phyloP scores from a whole-genome alignment of 805 yeast species.

The Yamadazyma endophytica region DNA sequence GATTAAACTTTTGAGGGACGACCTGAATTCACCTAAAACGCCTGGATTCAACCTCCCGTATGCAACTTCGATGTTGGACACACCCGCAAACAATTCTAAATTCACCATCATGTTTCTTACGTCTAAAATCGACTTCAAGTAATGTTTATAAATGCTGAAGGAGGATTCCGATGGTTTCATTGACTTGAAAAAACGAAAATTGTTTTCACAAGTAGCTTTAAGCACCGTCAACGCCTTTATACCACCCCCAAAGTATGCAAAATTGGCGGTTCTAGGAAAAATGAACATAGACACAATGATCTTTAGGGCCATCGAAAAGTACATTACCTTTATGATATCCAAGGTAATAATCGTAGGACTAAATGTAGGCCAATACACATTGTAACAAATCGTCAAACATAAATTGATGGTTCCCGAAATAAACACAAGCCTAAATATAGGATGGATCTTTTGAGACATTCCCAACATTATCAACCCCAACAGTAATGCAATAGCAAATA shows the following conservation, averaged over 20 bases:
- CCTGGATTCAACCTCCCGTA: slow-evolving; percentile 24
- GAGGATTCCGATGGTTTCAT: slow-evolving; percentile 22
- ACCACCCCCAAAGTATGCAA: slow-evolving; percentile 16
- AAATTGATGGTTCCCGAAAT: slow-evolving; percentile 19
- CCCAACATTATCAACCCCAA: slow-evolving; percentile 21
- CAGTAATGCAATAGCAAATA: slow-evolving; percentile 19
- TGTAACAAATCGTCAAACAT: slow-evolving; percentile 20
- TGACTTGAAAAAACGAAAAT: slow-evolving; percentile 18
- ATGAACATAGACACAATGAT: slow-evolving; percentile 15
- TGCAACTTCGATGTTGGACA: slow-evolving; percentile 20
- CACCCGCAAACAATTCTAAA: slow-evolving; percentile 16
- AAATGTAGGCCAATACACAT: slow-evolving; percentile 23
- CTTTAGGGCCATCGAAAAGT: slow-evolving; percentile 18
- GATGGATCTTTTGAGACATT: slow-evolving; percentile 13
- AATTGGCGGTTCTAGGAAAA: slow-evolving; percentile 26
- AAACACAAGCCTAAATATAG: slow-evolving; percentile 15
- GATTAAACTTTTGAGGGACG: slow-evolving; percentile 18
- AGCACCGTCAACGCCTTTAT: slow-evolving; percentile 12
- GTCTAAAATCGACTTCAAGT: slow-evolving; percentile 13
- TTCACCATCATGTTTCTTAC: slow-evolving; percentile 15
- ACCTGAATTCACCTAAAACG: slow-evolving; percentile 22
- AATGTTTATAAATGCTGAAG: slow-evolving; percentile 20
- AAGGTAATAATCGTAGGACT: slow-evolving; percentile 17
- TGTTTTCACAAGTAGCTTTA: slow-evolving; percentile 13
- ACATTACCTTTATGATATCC: slow-evolving; percentile 21